phyloP scores from a whole-genome alignment of 805 yeast genomes.

The Metschnikowia dekortorum region DNA sequence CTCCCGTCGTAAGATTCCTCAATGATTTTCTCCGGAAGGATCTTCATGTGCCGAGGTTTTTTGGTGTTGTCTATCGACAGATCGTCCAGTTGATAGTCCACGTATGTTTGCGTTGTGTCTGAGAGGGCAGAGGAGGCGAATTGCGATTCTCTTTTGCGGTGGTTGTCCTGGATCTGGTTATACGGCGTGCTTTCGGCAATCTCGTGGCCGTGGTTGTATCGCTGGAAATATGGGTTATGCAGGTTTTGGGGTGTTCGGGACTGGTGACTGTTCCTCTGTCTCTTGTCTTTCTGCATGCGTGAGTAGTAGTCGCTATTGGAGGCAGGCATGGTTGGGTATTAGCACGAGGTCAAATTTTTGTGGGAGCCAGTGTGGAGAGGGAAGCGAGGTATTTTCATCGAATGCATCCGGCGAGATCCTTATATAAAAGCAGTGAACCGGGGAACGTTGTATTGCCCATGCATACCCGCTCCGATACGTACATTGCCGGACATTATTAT shows the following conservation, averaged over 20 bases:
- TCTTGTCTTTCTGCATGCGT: slow-evolving; percentile 1
- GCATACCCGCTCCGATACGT: neutral
- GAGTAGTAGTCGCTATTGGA: slow-evolving; percentile 13
- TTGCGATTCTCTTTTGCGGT: slow-evolving; percentile 6
- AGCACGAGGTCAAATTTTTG: neutral
- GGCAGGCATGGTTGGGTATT: slow-evolving; percentile 1
- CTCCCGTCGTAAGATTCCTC: neutral
- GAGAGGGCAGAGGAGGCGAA: slow-evolving; percentile 7
- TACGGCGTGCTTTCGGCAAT: slow-evolving; percentile 4
- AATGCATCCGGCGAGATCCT: neutral
- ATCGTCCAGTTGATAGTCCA: slow-evolving; percentile 10
- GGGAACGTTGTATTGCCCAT: neutral
- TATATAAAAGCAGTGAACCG: neutral
- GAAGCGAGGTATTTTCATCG: neutral
- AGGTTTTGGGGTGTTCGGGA: neutral
- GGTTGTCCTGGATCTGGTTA: slow-evolving; percentile 2
- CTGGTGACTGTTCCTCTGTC: neutral
- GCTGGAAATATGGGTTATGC: slow-evolving; percentile 7
- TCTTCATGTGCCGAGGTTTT: slow-evolving; percentile 1
- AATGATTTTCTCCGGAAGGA: neutral
- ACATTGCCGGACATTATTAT: neutral
- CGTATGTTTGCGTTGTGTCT: slow-evolving; percentile 16
- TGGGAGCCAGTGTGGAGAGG: neutral
- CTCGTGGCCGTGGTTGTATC: neutral
- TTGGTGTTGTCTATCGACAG: slow-evolving; percentile 6